Base-by-base conservation (phyloP, 148 eudicot genomes). In the Heliamphora exappendiculata region DNA sequence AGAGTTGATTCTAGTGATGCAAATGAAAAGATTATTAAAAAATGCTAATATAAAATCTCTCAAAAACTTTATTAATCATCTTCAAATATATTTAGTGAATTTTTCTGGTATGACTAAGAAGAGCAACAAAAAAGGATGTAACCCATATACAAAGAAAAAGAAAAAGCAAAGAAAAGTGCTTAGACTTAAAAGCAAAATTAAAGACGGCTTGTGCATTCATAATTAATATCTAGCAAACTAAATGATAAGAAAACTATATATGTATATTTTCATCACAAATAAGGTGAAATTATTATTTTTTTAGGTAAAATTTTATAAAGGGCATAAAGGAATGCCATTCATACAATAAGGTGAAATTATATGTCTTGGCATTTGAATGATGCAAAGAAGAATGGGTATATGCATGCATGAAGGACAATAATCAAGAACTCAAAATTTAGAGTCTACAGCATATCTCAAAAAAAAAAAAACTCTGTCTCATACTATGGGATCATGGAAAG, bases 401-500 rank as follows among this genome's bases (percentile, higher is more conserved):
- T 24, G 47, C 55, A 68, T 54, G 22, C 7, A 75, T 16, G 26
- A 47, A 29, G 7, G 44, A 71, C 14, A 14, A 71, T 29, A 50
- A 17, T 53, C 37, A 34, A 51, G 53, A 20, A 73, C 26, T 26
- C 41, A 19, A 72, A 73, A 74, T 44, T 33, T 37, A 29, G 68
- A 29, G 53, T 42, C 28, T 12, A 3, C 10, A 62, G 36, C 68
- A 26, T 59, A 44, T 26, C 67, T 39, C 24, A 19, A 74, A 57
- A 59, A 51, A 45, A 74, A 11, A 26, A 33, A 42, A n/a, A n/a
- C n/a, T n/a, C 54, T 7, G n/a, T 42, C 65, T 22, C 67, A 74
- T n/a, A 39, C 51, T 58, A 45, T 19, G 9, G 34, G 16, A 41
- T 42, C 42, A 65, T 37, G 77, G 44, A 14, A 63, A 83, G 72